These are phyloP conservation scores for Polygonum aviculare DNA, from an alignment of 148 eudicot genomes.

Conservation along the genomic window DNA sequence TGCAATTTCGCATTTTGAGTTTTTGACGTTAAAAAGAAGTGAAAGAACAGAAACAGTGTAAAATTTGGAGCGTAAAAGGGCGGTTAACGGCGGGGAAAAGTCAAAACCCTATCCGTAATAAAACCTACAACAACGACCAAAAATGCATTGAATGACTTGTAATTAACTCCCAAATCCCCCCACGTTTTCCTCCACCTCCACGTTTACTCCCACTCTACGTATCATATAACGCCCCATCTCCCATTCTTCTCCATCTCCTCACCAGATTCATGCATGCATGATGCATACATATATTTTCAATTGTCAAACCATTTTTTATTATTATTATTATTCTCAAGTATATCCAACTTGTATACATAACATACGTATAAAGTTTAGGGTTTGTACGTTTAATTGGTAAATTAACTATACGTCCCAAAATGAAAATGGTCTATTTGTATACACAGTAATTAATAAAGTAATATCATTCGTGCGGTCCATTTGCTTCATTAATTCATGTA, in stretches of 20 bases:
- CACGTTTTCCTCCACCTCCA: not conserved
- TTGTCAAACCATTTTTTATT: not conserved
- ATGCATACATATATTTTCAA: no score
- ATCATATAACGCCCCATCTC: not conserved
- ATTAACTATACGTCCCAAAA: not conserved
- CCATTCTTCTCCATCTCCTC: not conserved
- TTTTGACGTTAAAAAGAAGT: not conserved
- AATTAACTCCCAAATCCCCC: not conserved
- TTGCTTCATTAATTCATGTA: no score
- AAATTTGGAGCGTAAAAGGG: not conserved
- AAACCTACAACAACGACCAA: not conserved
- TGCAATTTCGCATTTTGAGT: not conserved
- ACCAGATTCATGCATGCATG: not conserved
- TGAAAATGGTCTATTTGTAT: not conserved
- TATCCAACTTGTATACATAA: not conserved
- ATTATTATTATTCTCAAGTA: not conserved
- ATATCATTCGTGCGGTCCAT: no score
- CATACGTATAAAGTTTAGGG: not conserved
- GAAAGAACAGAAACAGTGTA: not conserved
- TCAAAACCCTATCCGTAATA: not conserved
- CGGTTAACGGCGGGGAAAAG: not conserved
- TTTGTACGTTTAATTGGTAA: not conserved
- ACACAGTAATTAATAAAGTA: not conserved
- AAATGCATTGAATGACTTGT: slow-evolving; percentile 1
- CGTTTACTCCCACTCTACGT: not conserved